Percentiles rank a stretch among this genome's conserved stretches.
Conservation (phyloP, 108 stramenopile genomes). For the Fragilaria crotonensis region DNA sequence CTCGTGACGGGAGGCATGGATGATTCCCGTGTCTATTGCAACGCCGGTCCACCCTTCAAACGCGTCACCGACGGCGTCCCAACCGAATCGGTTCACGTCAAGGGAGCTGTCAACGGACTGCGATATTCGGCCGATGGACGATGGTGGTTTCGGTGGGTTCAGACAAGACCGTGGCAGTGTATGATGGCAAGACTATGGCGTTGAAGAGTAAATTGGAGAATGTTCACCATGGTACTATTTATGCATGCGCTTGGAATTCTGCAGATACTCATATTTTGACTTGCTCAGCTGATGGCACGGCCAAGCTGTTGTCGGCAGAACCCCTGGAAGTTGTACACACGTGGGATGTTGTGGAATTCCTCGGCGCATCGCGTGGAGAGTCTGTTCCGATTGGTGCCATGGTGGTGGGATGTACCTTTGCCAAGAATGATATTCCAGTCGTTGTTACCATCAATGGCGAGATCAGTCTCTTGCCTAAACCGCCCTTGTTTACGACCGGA, state of each 20-base stretch:
- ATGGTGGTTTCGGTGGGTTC: slow-evolving; percentile 66
- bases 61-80: slow-evolving; percentile 53
- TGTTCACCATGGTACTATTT: slow-evolving; percentile 79
- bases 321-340: slow-evolving; percentile 37
- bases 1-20: slow-evolving; percentile 87
- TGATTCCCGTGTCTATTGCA: slow-evolving; percentile 79
- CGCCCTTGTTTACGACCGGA: slow-evolving; percentile 10
- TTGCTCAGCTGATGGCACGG: slow-evolving; percentile 89
- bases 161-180: slow-evolving; percentile 77
- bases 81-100: slow-evolving; percentile 44
- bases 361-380: slow-evolving; percentile 12
- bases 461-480: slow-evolving; percentile 60
- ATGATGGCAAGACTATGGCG: slow-evolving; percentile 69
- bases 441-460: slow-evolving; percentile 82
- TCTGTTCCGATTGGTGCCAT: slow-evolving; percentile 65
- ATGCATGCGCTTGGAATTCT: slow-evolving; percentile 74
- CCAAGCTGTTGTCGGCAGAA: slow-evolving; percentile 61
- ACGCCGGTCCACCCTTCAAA: slow-evolving; percentile 91
- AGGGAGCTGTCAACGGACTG: slow-evolving; percentile 72
- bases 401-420: slow-evolving; percentile 73
- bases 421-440: slow-evolving; percentile 46
- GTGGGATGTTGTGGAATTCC: slow-evolving; percentile 46
- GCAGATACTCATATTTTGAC: slow-evolving; percentile 75
- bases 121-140: slow-evolving; percentile 79
- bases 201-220: slow-evolving; percentile 38